These are phyloP conservation scores for Lenzites betulinus DNA, from an alignment of 768 basidiomycete genomes.

Conservation along the genomic window DNA sequence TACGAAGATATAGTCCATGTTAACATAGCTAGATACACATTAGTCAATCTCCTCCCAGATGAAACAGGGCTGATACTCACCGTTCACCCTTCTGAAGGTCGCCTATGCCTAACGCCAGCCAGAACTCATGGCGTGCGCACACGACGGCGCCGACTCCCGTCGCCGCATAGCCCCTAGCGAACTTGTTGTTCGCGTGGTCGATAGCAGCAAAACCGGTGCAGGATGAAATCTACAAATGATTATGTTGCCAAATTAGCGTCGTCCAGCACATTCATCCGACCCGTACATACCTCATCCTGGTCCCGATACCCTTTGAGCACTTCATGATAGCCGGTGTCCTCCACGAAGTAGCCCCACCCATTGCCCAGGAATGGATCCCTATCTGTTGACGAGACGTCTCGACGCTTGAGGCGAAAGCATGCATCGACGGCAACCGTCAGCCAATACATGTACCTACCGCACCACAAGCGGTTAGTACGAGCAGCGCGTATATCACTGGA, in stretches of 20 bases:
- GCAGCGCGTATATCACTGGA: no score
- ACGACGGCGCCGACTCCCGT: conserved; percentile 24
- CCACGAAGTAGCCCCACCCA: no score
- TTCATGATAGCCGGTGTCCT: no score
- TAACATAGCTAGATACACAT: conserved; percentile 21
- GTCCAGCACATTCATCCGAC: no score
- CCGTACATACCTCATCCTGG: no score
- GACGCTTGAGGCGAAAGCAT: conserved; percentile 27
- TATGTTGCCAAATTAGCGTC: no score
- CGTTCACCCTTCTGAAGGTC: no score
- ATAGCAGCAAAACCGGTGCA: not conserved
- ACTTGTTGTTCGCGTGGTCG: conserved; percentile 5
- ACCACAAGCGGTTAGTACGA: no score
- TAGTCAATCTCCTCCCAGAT: conserved; percentile 29
- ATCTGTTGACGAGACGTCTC: conserved; percentile 16
- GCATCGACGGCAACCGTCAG: conserved; percentile 33
- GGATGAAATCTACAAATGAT: not conserved
- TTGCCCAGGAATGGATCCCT: not conserved
- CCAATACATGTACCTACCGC: conserved; percentile 30
- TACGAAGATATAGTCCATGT: conserved; percentile 28
- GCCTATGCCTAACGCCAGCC: conserved; percentile 3
- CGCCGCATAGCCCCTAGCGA: conserved; percentile 7
- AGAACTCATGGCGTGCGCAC: no score
- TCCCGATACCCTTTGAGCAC: no score
- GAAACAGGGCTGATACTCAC: no score